Base-by-base conservation (phyloP, 257 asterid genomes). In the Eustoma russellianum region DNA sequence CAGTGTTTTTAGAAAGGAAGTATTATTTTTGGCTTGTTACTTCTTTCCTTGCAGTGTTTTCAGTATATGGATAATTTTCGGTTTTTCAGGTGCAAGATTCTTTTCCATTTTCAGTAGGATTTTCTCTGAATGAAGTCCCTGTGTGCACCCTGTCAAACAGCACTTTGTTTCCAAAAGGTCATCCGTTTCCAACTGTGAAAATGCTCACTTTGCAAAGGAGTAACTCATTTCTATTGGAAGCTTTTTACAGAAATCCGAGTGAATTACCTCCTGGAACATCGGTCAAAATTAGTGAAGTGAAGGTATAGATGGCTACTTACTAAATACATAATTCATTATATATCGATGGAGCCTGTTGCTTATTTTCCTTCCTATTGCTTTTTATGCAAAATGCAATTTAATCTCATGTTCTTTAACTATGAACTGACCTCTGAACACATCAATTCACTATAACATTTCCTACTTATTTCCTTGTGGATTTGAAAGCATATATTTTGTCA, bases 21-120 rank as follows among this genome's bases (percentile, higher is more conserved):
- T 24, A 24, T 24, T 24, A 24, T 24, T 24, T 24, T 24, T 2
- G 30, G 7, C 43, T 38, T 38, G 43, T 38, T 38, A 38, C 43
- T 46, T 41, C 17, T 18, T 67, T 14, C 45, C 19, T 34, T 41
- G 51, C 18, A 48, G 14, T 33, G 43, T 19, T 7, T 44, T 46
- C 58, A 17, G 33, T 28, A 10, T 28, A 34, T 73, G 62, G 17
- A 45, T 68, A 63, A 57, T 24, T 57, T 62, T 48, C 46, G 30
- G 1, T 52, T 67, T 59, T 81, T 55, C 93, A 92, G 98, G 90
- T 92, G 64, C 90, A 85, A 72, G 98, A 92, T 72, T 72, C 82
- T 68, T 77, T 80, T 73, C 97, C 98, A 28, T 92, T 79, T 69
- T 82, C 98, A 49, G 74, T 92, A 66, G 94, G 88, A 63, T 81